phyloP scores from a whole-genome alignment of 352 stramenopile genomes.

The Lagenidium giganteum region DNA sequence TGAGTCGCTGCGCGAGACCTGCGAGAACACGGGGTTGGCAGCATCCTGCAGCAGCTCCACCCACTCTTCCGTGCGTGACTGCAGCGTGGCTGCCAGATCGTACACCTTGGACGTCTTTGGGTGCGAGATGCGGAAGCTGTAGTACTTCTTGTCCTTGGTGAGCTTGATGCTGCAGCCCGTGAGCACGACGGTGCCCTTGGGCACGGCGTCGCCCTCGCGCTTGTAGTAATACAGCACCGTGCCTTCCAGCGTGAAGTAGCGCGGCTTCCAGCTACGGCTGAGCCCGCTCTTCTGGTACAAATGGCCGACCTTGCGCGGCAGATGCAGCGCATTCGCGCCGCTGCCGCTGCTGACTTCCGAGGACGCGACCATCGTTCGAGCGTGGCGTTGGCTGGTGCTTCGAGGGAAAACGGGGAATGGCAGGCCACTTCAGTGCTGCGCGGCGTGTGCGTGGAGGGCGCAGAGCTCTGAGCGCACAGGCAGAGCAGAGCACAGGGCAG shows the following conservation, averaged over 20 bases:
- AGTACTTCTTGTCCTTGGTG: slow-evolving; percentile 66
- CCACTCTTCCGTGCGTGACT: slow-evolving; percentile 53
- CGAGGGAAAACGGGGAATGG: too few relatives aligned
- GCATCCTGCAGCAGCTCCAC: slow-evolving; percentile 40
- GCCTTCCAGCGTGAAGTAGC: slow-evolving; percentile 60
- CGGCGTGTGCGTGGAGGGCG: too few relatives aligned
- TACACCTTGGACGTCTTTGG: slow-evolving; percentile 63
- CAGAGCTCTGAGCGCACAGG: too few relatives aligned
- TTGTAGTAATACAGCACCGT: slow-evolving; percentile 76
- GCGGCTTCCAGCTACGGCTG: slow-evolving; percentile 49
- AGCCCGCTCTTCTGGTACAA: slow-evolving; percentile 69
- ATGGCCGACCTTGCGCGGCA: slow-evolving; percentile 42
- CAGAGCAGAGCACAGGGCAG: too few relatives aligned
- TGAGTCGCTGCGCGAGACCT: slow-evolving; percentile 13
- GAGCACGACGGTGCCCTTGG: slow-evolving; percentile 62
- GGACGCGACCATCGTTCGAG: background rate
- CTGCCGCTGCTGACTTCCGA: background rate
- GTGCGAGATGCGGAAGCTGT: slow-evolving; percentile 74
- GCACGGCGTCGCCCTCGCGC: slow-evolving; percentile 49
- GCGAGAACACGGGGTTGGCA: slow-evolving; percentile 17
- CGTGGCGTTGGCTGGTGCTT: too few relatives aligned
- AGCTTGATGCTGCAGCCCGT: slow-evolving; percentile 40
- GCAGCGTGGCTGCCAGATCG: slow-evolving; percentile 52
- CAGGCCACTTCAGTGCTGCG: too few relatives aligned
- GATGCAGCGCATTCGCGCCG: too few relatives aligned